These are phyloP conservation scores for Alloteropsis angusta DNA, from an alignment of 202 grass and related monocot species.

Conservation along the genomic window DNA sequence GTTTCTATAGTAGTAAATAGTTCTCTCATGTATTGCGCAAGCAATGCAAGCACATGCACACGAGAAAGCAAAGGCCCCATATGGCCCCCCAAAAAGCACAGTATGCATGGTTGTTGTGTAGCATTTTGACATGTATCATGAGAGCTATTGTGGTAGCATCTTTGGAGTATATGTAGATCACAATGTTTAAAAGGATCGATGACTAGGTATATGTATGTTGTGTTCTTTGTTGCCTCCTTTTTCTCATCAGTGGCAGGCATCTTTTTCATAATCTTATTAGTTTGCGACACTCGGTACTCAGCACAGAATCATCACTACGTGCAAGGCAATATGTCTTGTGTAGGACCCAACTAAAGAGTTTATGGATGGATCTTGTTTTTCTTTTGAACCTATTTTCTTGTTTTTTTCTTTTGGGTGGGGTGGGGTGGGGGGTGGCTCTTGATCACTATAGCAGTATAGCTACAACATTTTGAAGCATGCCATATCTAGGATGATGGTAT, in stretches of 20 bases:
- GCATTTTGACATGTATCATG: constrained; percentile 46
- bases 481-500: not conserved
- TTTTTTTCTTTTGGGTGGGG: too few relatives aligned
- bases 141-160: constrained; percentile 38
- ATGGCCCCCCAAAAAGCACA: constrained; percentile 11
- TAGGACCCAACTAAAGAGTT: constrained; percentile 4
- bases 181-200: constrained; percentile 25
- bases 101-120: constrained; percentile 17
- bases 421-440: not conserved
- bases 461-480: not conserved
- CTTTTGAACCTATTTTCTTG: not conserved
- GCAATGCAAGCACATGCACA: constrained; percentile 41
- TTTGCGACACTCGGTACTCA: constrained; percentile 24
- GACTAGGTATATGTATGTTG: constrained; percentile 17
- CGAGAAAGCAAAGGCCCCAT: not conserved
- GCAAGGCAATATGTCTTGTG: constrained; percentile 7
- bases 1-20: not conserved
- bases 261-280: constrained; percentile 39
- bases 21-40: constrained; percentile 30
- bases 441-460: not conserved
- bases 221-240: constrained; percentile 3
- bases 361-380: not conserved
- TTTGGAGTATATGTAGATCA: constrained; percentile 12
- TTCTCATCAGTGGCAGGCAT: constrained; percentile 42
- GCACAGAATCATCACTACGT: constrained; percentile 28